Percentiles rank a stretch among this genome's conserved stretches.
Evolutionary conservation across 2,329 filamentous ascomycete genomes (phyloP).

Genomic region (Dendrostoma leiphaemia): DNA sequence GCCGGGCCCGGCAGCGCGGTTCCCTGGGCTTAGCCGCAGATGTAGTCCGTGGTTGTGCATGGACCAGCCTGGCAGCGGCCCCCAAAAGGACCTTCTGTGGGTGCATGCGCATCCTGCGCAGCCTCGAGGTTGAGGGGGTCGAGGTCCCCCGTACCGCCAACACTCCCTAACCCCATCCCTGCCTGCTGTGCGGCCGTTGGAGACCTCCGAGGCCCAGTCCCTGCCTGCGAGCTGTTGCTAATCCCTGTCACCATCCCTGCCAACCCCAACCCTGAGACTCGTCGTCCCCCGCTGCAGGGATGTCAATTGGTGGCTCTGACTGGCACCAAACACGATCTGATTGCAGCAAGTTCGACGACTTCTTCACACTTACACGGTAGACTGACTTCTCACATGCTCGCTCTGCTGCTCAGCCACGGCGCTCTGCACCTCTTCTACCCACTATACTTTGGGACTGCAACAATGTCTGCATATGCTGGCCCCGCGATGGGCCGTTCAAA

Average conservation of each 20-base stretch:
- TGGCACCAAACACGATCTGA: too few species aligned
- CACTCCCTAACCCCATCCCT: background rate
- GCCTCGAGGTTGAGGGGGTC: too few species aligned
- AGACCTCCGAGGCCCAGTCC: background rate
- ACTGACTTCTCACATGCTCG: background rate
- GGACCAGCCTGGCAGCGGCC: background rate
- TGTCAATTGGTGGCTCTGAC: too few species aligned
- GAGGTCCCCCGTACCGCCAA: too few species aligned
- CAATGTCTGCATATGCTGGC: constrained; percentile 2
- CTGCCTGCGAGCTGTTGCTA: background rate
- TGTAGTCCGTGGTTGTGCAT: background rate
- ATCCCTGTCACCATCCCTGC: background rate
- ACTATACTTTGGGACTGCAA: background rate
- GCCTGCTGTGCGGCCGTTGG: background rate
- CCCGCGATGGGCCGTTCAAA: background rate
- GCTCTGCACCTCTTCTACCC: background rate
- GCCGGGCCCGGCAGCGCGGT: constrained; percentile 14
- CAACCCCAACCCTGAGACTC: constrained; percentile 5
- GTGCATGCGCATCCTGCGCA: background rate
- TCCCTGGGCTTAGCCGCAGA: background rate
- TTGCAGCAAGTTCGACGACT: too few species aligned
- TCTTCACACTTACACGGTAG: too few species aligned
- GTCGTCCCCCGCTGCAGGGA: background rate
- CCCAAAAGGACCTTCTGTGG: background rate
- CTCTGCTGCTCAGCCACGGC: background rate